Evolutionary conservation across 139 green algal species (phyloP), one percentile per base, ranked within the genome.

Genomic region (Eudorina sp.): DNA sequence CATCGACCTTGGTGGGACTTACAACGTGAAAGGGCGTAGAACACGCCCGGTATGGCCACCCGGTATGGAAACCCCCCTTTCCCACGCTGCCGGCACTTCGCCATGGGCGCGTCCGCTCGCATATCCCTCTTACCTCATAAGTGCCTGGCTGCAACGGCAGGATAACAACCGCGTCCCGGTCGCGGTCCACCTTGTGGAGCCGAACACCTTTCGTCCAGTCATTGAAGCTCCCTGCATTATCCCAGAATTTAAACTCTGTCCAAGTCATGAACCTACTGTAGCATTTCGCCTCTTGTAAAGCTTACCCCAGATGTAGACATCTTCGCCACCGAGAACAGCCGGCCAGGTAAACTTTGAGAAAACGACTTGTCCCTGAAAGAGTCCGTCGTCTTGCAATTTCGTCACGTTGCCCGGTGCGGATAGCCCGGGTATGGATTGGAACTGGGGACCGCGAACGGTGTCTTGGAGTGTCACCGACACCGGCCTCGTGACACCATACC

Each of bases 301-400:
- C 85, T 70, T 36, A 90, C 85, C 85, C 85, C 85, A 90, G 25
- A 85, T 90, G 40, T 79, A 90, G 16, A 90, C 76, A 27, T 90
- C 85, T 6, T 90, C 75, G 75, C 85, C 85, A 1, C 75, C 75
- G 29, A 90, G 62, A 19, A 86, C 75, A 0, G 75, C 76, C 21
- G 85, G 85, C 85, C 85, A 90, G 16, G 66, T 78, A 64, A 90
- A 90, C 36, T 85, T 85, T 1, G 58, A 69, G 23, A 58, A 90
- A 0, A 90, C 85, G 0, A 72, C 36, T 43, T 88, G 83, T 0
- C 45, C 68, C 5, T 72, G 51, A 41, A 88, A 81, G 27, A 81
- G 5, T 29, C 68, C 68, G 21, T 88, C 83, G 4, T 80, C 68
- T 7, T 25, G 23, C 2, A 73, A 68, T 36, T 88, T 88, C 2